Evolutionary conservation across 176 grass and related monocot species (phyloP).

Genomic region (Oryza glaberrima): DNA sequence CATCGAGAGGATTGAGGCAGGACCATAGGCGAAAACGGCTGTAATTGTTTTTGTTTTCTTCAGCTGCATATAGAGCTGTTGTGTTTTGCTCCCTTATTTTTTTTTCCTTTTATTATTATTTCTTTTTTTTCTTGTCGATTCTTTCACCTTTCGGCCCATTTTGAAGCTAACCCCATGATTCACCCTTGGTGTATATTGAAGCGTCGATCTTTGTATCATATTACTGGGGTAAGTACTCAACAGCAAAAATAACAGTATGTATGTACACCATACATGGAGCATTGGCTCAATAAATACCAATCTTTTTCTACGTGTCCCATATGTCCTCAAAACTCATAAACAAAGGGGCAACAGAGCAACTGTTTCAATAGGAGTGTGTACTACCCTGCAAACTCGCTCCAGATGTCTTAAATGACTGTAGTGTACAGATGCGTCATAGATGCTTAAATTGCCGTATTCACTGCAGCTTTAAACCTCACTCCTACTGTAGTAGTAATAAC

Average conservation of each 20-base stretch:
- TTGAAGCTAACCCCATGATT: constrained; percentile 41
- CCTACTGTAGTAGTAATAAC: not conserved
- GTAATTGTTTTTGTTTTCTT: constrained; percentile 44
- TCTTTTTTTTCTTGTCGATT: constrained; percentile 40
- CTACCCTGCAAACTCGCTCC: not conserved
- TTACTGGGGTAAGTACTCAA: constrained; percentile 16
- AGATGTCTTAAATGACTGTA: constrained; percentile 9
- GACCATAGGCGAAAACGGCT: constrained; percentile 48
- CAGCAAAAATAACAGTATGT: constrained; percentile 13
- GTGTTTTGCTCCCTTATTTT: constrained; percentile 11
- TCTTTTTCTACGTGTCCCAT: not conserved
- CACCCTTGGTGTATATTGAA: constrained; percentile 56
- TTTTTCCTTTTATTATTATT: not conserved
- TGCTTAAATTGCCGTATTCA: not conserved
- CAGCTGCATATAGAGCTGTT: constrained; percentile 67
- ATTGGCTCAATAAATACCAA: constrained; percentile 37
- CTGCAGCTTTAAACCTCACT: not conserved
- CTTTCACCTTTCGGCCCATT: constrained; percentile 45
- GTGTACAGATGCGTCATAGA: constrained; percentile 9
- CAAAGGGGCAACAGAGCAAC: not conserved
- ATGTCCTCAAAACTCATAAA: not conserved
- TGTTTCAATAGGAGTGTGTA: not conserved
- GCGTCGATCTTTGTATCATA: constrained; percentile 58
- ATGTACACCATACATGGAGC: constrained; percentile 36
- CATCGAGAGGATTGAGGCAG: constrained; percentile 84